phyloP scores from a whole-genome alignment of 306 rosid species.

The Prunus dulcis region DNA sequence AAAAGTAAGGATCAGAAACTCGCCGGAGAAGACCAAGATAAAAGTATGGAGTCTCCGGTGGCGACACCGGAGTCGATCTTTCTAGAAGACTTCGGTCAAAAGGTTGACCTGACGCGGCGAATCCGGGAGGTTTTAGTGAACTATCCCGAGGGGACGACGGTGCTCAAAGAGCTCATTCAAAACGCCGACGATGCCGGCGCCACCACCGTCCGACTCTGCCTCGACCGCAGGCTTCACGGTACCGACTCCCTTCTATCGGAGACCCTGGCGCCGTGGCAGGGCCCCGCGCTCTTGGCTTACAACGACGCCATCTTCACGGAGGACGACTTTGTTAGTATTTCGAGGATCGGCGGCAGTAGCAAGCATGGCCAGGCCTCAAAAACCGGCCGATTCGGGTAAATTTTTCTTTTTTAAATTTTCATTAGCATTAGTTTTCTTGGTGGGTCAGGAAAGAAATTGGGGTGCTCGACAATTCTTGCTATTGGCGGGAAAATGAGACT shows the following conservation, averaged over 20 bases:
- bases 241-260: constrained; percentile 51
- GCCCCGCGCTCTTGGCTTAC: constrained; percentile 80
- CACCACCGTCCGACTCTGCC: constrained; percentile 72
- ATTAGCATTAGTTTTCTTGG: neutral
- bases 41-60: constrained; percentile 41
- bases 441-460: neutral
- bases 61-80: constrained; percentile 54
- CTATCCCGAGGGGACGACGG: constrained; percentile 97
- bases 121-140: constrained; percentile 89
- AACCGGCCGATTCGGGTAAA: constrained; percentile 96
- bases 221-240: constrained; percentile 71
- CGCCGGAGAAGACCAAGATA: neutral
- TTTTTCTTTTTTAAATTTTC: neutral
- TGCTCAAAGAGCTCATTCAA: constrained; percentile 88
- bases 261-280: constrained; percentile 82
- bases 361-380: constrained; percentile 81
- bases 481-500: neutral
- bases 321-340: constrained; percentile 87
- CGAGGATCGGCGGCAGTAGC: constrained; percentile 90
- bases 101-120: constrained; percentile 94
- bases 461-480: neutral
- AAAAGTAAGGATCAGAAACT: neutral
- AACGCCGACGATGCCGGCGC: constrained; percentile 99
- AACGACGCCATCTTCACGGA: constrained; percentile 84
- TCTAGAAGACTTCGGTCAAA: constrained; percentile 93